phyloP scores from a whole-genome alignment of 2,329 filamentous ascomycete genomes.

The Aspergillus proliferans region DNA sequence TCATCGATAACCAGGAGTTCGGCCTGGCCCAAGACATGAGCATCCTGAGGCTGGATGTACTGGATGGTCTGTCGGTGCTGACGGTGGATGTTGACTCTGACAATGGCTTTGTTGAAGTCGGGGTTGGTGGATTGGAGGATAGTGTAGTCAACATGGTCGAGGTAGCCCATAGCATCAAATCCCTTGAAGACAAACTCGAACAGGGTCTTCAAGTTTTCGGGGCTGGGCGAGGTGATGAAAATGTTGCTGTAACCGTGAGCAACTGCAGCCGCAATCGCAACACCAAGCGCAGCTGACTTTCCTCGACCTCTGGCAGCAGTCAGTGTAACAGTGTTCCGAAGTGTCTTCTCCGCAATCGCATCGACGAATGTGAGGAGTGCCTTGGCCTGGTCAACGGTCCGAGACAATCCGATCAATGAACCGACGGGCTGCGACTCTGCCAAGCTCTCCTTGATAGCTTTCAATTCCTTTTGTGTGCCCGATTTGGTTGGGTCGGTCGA shows the following conservation, averaged over 20 bases:
- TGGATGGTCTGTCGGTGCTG: conserved; percentile 97
- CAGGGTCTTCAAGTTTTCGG: conserved; percentile 95
- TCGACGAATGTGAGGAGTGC: conserved; percentile 95
- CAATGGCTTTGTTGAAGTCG: conserved; percentile 98
- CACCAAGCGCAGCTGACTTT: conserved; percentile 92
- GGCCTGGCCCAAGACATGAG: conserved; percentile 89
- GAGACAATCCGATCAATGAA: conserved; percentile 73
- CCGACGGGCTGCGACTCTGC: conserved; percentile 82
- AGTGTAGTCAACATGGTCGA: conserved; percentile 93
- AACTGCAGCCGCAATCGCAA: conserved; percentile 87
- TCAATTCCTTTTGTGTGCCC: conserved; percentile 67
- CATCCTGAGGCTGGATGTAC: conserved; percentile 94
- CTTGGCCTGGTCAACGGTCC: conserved; percentile 92
- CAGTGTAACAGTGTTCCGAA: conserved; percentile 86
- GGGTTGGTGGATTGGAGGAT: conserved; percentile 98
- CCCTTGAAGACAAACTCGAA: conserved; percentile 99
- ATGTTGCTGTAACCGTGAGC: conserved; percentile 98
- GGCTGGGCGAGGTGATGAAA: conserved; percentile 95
- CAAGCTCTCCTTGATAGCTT: conserved; percentile 78
- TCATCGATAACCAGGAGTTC: conserved; percentile 96
- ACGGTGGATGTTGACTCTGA: conserved; percentile 89
- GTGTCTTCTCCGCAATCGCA: conserved; percentile 90
- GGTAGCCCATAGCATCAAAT: conserved; percentile 88
- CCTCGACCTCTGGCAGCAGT: conserved; percentile 92
- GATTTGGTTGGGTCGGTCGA: conserved; percentile 66